Percentiles rank a stretch among this genome's conserved stretches.
Evolutionary conservation across 139 green algal genomes (phyloP).

Genomic region (Chlamydomonas applanata): DNA sequence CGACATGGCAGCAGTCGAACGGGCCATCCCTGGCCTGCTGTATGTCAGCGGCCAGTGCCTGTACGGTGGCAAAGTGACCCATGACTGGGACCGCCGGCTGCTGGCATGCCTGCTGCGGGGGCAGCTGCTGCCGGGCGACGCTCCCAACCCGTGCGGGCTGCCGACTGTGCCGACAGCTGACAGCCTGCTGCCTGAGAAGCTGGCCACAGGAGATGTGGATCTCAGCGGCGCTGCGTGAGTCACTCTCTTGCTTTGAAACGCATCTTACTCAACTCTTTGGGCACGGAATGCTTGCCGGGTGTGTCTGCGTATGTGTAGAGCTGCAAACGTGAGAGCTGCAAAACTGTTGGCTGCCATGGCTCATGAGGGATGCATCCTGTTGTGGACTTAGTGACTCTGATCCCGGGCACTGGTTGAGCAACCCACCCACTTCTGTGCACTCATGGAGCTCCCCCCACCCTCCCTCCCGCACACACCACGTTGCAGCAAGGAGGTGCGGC

Average conservation of each 20-base stretch:
- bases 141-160: conserved; percentile 16
- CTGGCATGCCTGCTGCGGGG: conserved; percentile 32
- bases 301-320: too few species aligned
- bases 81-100: conserved; percentile 46
- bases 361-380: too few species aligned
- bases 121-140: conserved; percentile 21
- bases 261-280: too few species aligned
- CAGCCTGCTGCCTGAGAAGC: conserved; percentile 11
- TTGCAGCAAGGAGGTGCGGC: conserved; percentile 22
- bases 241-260: too few species aligned
- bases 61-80: conserved; percentile 44
- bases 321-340: too few species aligned
- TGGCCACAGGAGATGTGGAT: not conserved
- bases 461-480: too few species aligned
- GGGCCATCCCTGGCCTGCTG: conserved; percentile 30
- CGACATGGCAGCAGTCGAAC: conserved; percentile 8
- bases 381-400: too few species aligned
- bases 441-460: too few species aligned
- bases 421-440: too few species aligned
- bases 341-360: too few species aligned
- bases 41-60: conserved; percentile 43
- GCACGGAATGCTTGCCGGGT: too few species aligned
- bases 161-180: conserved; percentile 5
- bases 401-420: too few species aligned
- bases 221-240: not conserved